These are phyloP conservation scores for Tribonema minus DNA, from an alignment of 108 stramenopile genomes.

Conservation along the genomic window DNA sequence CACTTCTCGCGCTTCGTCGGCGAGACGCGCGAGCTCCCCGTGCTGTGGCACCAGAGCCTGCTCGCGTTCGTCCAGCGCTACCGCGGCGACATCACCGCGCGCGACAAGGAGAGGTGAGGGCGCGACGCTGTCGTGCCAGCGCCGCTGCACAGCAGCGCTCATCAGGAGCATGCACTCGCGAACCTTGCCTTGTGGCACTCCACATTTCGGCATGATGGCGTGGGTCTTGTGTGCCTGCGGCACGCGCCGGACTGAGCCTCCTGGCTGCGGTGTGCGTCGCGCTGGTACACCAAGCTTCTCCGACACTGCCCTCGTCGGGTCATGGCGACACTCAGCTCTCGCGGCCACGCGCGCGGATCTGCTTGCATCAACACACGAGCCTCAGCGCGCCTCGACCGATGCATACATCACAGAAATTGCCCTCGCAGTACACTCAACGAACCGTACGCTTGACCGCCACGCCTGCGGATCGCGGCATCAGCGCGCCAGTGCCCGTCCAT, in stretches of 20 bases:
- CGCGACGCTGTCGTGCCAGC: no score
- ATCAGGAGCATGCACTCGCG: no score
- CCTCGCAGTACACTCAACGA: no score
- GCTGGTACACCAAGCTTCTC: neutral
- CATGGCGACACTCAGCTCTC: no score
- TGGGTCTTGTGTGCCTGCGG: neutral
- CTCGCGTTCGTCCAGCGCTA: constrained; percentile 89
- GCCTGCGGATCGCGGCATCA: neutral
- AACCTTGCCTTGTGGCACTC: no score
- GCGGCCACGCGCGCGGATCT: no score
- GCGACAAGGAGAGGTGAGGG: constrained; percentile 70
- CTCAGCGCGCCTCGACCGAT: no score
- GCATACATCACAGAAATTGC: no score
- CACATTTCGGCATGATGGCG: neutral
- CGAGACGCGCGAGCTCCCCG: constrained; percentile 63
- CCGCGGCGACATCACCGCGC: constrained; percentile 75
- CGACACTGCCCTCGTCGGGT: no score
- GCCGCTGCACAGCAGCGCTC: no score
- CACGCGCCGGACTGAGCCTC: neutral
- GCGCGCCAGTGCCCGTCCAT: neutral
- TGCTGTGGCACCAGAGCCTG: constrained; percentile 95
- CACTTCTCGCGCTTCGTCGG: constrained; percentile 80
- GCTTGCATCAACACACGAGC: no score
- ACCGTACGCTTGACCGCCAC: no score
- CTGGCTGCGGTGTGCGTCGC: neutral